phyloP scores from a whole-genome alignment of 805 yeast species.

The Suhomyces vadensis region DNA sequence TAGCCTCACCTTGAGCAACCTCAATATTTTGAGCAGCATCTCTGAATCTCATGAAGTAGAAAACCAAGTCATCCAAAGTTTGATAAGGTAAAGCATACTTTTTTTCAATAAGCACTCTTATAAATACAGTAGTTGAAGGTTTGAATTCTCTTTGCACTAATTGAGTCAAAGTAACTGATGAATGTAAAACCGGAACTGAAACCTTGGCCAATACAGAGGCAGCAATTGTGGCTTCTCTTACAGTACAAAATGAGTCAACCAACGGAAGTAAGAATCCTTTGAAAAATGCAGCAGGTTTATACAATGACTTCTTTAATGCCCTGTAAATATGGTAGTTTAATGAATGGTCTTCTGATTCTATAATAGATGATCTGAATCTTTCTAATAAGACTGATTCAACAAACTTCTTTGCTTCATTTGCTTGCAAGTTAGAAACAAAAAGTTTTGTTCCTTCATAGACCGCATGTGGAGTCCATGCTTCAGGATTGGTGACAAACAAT shows the following conservation, averaged over 20 bases:
- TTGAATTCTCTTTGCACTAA: conserved; percentile 76
- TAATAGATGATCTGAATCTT: conserved; percentile 69
- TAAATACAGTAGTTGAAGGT: conserved; percentile 89
- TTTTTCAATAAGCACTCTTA: conserved; percentile 85
- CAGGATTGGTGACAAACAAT: conserved; percentile 88
- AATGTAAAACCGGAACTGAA: conserved; percentile 92
- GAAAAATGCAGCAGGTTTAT: conserved; percentile 97
- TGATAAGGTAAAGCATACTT: conserved; percentile 96
- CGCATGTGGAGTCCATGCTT: conserved; percentile 92
- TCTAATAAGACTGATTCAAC: conserved; percentile 67
- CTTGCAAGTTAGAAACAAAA: conserved; percentile 85
- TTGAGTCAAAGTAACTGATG: conserved; percentile 91
- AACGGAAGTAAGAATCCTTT: conserved; percentile 93
- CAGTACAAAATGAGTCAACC: conserved; percentile 83
- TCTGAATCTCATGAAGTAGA: conserved; percentile 91
- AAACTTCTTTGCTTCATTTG: conserved; percentile 86
- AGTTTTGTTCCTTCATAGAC: conserved; percentile 92
- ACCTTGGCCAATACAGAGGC: conserved; percentile 88
- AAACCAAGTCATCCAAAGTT: conserved; percentile 90
- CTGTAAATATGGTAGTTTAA: conserved; percentile 92
- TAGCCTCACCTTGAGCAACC: conserved; percentile 35
- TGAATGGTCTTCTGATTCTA: conserved; percentile 70
- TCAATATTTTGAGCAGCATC: conserved; percentile 48
- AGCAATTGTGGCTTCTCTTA: conserved; percentile 92
- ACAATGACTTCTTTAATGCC: conserved; percentile 86